Base-by-base conservation (phyloP, 768 basidiomycete species). In the Tylopilus subfusipes region DNA sequence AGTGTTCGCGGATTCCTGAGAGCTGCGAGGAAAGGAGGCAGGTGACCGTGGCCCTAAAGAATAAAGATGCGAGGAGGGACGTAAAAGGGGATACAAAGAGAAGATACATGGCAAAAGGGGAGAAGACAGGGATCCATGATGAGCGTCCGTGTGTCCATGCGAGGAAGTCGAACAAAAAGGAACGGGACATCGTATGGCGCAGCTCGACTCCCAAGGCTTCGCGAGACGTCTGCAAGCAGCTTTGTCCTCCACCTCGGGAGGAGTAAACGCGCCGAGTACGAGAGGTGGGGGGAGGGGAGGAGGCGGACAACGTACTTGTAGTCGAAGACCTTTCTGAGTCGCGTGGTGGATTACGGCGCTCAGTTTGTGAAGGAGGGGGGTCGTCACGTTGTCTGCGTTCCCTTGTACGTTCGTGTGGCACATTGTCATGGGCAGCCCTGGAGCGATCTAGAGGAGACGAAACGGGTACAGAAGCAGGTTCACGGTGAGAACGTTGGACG, bases 251-350 rank as follows among this genome's bases (percentile, higher is more conserved):
- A 64, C 71, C 68, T 66, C 60, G 70, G 71, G 71, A 71, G 70
- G 75, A 76, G 71, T 60, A 64, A 60, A 60, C 53, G 62, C 67
- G 71, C 69, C 68, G 63, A 64, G 62, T 62, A 71, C 69, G 69
- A 66, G 62, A 62, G 69, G 69, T 66, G 59, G 57, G 63, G 66
- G 61, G 56, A 63, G 68, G 71, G 66, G 67, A 74, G 63, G 72
- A 76, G 69, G 76, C 70, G 65, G 73, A 77, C 68, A 76, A 77
- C 76, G 76, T 77, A 77, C 75, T 76, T 59, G 65, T 60, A 63
- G 76, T 65, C 68, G 76, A 70, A 47, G 70, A 66, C 59, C 65
- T 68, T 57, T 67, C 70, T 48, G 64, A 46, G 56, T 68, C 70
- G 31, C 63, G 61, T 50, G 66, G 71, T 31, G 29, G 55, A 51